These are phyloP conservation scores for Stygiomarasmius scandens DNA, from an alignment of 1,284 basidiomycete species.

Conservation along the genomic window DNA sequence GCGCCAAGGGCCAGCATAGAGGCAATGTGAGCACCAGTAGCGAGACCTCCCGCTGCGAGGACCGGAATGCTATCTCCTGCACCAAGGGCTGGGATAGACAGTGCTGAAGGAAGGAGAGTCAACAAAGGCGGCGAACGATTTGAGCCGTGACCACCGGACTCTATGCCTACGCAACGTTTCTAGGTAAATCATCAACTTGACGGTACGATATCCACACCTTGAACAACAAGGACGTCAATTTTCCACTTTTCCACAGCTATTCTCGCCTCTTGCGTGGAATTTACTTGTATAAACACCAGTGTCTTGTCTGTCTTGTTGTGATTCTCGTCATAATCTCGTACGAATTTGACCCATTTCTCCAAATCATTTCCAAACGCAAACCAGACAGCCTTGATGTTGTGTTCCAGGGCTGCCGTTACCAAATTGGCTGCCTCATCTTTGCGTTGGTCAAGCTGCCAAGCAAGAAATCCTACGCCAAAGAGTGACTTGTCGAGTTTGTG, in stretches of 20 bases:
- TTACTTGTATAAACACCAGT: constrained; percentile 64
- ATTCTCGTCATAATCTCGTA: constrained; percentile 55
- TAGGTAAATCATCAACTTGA: neutral
- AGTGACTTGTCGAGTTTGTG: constrained; percentile 36
- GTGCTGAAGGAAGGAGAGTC: constrained; percentile 48
- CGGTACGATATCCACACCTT: constrained; percentile 50
- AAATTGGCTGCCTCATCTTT: constrained; percentile 43
- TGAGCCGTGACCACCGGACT: constrained; percentile 76
- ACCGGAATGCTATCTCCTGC: constrained; percentile 46
- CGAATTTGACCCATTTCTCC: constrained; percentile 57
- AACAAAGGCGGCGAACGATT: constrained; percentile 57
- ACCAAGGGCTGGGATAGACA: too few relatives aligned
- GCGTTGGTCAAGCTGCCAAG: constrained; percentile 64
- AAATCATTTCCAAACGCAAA: constrained; percentile 68
- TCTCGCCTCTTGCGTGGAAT: constrained; percentile 58
- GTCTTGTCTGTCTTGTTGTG: constrained; percentile 46
- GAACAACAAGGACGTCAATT: constrained; percentile 73
- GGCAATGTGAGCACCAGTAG: constrained; percentile 64
- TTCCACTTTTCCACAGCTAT: constrained; percentile 61
- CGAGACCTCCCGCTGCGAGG: constrained; percentile 64
- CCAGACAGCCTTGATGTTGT: constrained; percentile 70
- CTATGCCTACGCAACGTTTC: constrained; percentile 53
- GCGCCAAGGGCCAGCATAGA: constrained; percentile 67
- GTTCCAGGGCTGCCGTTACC: constrained; percentile 49
- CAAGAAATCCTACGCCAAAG: constrained; percentile 74